Evolutionary conservation across 176 grass and related monocot genomes (phyloP).

Genomic region (Musa acuminata): DNA sequence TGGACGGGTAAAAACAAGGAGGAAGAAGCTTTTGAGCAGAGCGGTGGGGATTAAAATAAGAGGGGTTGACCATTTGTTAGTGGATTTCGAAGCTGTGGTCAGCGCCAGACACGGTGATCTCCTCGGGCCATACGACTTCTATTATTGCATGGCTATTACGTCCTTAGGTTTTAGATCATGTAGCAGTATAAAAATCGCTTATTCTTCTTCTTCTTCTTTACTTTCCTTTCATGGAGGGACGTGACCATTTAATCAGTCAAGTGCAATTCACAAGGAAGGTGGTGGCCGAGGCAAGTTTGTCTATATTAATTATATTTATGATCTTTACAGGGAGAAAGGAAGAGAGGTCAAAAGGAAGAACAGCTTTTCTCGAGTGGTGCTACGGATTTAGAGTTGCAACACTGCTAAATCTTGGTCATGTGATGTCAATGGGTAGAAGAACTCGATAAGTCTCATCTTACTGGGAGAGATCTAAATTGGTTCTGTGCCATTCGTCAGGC

Average conservation of each 20-base stretch:
- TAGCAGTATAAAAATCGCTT: too few species aligned
- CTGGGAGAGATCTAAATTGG: too few species aligned
- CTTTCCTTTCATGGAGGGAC: too few species aligned
- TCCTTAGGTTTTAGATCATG: too few species aligned
- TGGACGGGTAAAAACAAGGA: slow-evolving; percentile 16
- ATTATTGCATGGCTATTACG: neutral
- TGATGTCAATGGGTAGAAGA: neutral
- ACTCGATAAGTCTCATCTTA: too few species aligned
- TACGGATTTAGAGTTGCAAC: neutral
- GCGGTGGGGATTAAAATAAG: neutral
- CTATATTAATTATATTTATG: too few species aligned
- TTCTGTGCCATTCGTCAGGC: too few species aligned
- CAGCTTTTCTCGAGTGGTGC: neutral
- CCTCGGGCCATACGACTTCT: slow-evolving; percentile 21
- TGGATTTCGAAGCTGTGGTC: slow-evolving; percentile 32
- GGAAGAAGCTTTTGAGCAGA: slow-evolving; percentile 50
- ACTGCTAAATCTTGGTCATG: neutral
- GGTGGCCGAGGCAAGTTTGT: too few species aligned
- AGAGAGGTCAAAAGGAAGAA: neutral
- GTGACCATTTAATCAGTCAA: too few species aligned
- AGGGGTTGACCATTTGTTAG: slow-evolving; percentile 4
- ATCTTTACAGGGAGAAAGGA: too few species aligned
- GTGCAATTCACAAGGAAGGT: too few species aligned
- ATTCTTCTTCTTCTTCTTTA: too few species aligned
- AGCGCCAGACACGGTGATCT: slow-evolving; percentile 49